Conservation (phyloP, 768 basidiomycete genomes). For the Phaeotremella fagi region DNA sequence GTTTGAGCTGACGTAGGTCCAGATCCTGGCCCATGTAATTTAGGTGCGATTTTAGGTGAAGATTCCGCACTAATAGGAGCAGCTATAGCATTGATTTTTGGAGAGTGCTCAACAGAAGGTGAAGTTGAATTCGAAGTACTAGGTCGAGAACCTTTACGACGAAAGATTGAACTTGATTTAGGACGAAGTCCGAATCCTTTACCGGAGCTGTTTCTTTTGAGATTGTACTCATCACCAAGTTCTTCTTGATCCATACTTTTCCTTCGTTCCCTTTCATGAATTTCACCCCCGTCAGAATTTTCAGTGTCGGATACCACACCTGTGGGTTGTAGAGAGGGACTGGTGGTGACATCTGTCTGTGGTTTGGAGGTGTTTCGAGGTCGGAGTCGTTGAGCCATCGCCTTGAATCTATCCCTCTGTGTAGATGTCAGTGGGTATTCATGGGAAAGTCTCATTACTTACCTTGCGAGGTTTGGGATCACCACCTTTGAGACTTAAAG, state of each 20-base stretch:
- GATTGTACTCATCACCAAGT: neutral
- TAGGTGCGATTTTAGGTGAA: neutral
- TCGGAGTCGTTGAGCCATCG: constrained; percentile 54
- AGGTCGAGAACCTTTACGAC: constrained; percentile 18
- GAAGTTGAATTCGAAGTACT: neutral
- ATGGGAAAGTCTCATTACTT: no score
- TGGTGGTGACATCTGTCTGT: constrained; percentile 1
- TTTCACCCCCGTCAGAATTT: constrained; percentile 1
- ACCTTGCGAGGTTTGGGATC: constrained; percentile 64
- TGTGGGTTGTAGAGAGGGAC: constrained; percentile 1
- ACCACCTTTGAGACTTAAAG: constrained; percentile 77
- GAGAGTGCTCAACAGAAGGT: neutral
- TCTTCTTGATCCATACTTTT: constrained; percentile 31
- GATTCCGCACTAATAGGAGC: constrained; percentile 1
- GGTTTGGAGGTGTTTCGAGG: neutral
- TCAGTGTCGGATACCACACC: constrained; percentile 29
- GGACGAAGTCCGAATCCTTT: constrained; percentile 28
- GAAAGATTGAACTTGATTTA: constrained; percentile 37
- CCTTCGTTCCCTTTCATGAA: constrained; percentile 13
- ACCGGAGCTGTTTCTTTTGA: constrained; percentile 15
- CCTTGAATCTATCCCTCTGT: constrained; percentile 66
- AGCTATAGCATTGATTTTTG: neutral
- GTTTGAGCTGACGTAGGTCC: constrained; percentile 46
- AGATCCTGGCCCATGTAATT: constrained; percentile 15
- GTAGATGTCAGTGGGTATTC: no score